Conservation (phyloP, 2,329 filamentous ascomycete species). For the Hysterium pulicare region DNA sequence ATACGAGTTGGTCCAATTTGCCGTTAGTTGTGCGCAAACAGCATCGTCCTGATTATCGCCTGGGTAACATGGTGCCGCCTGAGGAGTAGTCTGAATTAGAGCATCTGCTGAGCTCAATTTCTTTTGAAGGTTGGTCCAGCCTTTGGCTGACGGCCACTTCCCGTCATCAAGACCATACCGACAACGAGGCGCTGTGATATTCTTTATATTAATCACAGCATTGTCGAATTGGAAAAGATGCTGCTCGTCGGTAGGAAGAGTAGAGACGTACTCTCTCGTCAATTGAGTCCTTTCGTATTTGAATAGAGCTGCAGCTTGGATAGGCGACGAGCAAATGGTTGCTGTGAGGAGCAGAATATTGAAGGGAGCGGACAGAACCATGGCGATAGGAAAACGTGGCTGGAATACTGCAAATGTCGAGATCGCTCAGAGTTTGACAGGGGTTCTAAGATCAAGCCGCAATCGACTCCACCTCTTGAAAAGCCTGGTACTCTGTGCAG, state of each 20-base stretch:
- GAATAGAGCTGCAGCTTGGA: slow-evolving; percentile 18
- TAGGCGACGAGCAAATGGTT: slow-evolving; percentile 9
- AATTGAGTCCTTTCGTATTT: slow-evolving; percentile 19
- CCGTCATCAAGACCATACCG: slow-evolving; percentile 17
- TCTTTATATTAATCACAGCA: slow-evolving; percentile 6
- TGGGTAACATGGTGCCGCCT: slow-evolving; percentile 21
- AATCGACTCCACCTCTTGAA: no score
- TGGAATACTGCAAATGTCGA: no score
- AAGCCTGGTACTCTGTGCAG: no score
- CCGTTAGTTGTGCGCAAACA: slow-evolving; percentile 17
- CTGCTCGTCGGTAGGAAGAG: slow-evolving; percentile 18
- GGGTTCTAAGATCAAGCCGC: no score
- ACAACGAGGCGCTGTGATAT: slow-evolving; percentile 17
- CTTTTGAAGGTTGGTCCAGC: slow-evolving; percentile 18
- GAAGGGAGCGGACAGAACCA: background rate
- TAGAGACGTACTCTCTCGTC: slow-evolving; percentile 21
- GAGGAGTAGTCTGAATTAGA: slow-evolving; percentile 19
- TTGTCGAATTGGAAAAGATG: slow-evolving; percentile 20
- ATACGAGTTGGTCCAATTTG: slow-evolving; percentile 13
- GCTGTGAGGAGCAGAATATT: slow-evolving; percentile 7
- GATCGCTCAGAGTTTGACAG: no score
- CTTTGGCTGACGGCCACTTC: slow-evolving; percentile 25
- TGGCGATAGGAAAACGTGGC: no score
- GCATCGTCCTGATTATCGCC: slow-evolving; percentile 16
- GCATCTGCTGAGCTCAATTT: slow-evolving; percentile 18